A percentile compares a stretch with the other conserved stretches of the same genome.
These are phyloP conservation scores for Setaria italica DNA, from an alignment of 202 grass and related monocot genomes.

Conservation along the genomic window DNA sequence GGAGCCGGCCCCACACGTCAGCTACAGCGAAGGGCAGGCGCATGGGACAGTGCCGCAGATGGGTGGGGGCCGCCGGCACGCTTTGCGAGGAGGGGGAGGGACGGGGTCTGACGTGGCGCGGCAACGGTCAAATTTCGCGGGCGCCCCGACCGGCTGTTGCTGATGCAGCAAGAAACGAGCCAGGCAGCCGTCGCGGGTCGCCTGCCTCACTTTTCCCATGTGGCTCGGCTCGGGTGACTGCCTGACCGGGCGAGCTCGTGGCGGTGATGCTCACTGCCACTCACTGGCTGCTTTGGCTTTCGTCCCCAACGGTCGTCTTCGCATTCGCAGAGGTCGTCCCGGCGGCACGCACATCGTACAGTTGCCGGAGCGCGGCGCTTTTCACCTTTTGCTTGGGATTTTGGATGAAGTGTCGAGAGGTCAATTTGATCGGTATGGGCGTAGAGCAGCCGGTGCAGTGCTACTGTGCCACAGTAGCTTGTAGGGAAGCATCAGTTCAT, in stretches of 20 bases:
- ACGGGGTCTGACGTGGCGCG: constrained; percentile 19
- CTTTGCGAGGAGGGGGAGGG: not conserved
- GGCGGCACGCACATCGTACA: not conserved
- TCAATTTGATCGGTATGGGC: not conserved
- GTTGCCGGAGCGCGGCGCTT: not conserved
- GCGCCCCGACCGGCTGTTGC: not conserved
- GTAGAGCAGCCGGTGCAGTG: too few relatives aligned
- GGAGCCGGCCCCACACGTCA: not conserved
- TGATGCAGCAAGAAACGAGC: not conserved
- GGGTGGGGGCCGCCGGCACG: constrained; percentile 19
- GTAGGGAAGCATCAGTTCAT: too few relatives aligned
- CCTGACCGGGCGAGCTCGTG: not conserved
- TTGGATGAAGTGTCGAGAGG: not conserved
- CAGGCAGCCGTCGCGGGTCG: not conserved
- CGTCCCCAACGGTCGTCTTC: constrained; percentile 53
- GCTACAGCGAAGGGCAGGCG: not conserved
- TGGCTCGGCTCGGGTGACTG: not conserved
- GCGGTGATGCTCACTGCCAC: not conserved
- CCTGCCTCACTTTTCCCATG: not conserved
- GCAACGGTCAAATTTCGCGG: constrained; percentile 70
- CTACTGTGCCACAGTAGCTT: too few relatives aligned
- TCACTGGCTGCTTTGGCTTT: constrained; percentile 31
- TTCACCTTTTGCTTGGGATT: constrained; percentile 2
- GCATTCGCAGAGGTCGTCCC: constrained; percentile 33
- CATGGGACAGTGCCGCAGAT: constrained; percentile 19